Evolutionary conservation across 805 yeast genomes (phyloP).

Genomic region (Metschnikowia lochheadii): DNA sequence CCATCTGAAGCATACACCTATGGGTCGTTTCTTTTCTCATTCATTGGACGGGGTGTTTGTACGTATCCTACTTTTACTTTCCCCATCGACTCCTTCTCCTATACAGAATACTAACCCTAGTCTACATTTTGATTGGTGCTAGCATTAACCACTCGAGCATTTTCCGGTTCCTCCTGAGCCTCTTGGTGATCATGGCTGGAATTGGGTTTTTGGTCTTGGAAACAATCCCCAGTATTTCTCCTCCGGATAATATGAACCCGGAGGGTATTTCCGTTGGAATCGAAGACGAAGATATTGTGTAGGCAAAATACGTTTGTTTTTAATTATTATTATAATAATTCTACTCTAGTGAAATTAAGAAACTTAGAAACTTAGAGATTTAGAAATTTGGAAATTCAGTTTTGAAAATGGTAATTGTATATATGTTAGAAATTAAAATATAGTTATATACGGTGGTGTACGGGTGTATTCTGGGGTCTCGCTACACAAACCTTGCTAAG

Average conservation of each 20-base stretch:
- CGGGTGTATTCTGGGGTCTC: background rate
- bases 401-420: too few species aligned
- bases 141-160: conserved; percentile 47
- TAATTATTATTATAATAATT: too few species aligned
- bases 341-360: too few species aligned
- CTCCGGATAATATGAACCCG: conserved; percentile 75
- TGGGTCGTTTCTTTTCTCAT: conserved; percentile 65
- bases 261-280: conserved; percentile 38
- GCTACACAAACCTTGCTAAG: background rate
- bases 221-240: conserved; percentile 67
- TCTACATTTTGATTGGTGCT: conserved; percentile 36
- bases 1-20: conserved; percentile 62
- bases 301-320: background rate
- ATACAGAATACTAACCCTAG: conserved; percentile 24
- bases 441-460: background rate
- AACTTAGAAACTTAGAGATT: too few species aligned
- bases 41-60: conserved; percentile 71
- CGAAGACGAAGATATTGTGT: conserved; percentile 37
- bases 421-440: too few species aligned
- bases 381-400: too few species aligned
- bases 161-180: conserved; percentile 54
- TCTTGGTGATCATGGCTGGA: conserved; percentile 60
- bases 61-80: conserved; percentile 25
- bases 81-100: background rate
- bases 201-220: conserved; percentile 57